phyloP scores from a whole-genome alignment of 768 basidiomycete species.

The Heimioporus sp. region DNA sequence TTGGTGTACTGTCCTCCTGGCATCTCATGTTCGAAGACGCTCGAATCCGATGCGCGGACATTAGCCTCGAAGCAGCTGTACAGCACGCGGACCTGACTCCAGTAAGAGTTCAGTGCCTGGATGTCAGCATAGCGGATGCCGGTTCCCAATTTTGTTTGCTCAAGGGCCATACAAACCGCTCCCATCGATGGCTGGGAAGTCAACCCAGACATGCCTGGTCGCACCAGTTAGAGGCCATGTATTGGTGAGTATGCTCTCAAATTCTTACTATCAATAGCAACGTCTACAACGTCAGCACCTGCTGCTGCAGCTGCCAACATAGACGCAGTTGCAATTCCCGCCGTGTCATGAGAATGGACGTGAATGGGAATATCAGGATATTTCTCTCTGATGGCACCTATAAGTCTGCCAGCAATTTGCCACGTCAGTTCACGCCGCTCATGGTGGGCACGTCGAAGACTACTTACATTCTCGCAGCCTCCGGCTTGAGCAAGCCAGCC shows the following conservation, averaged over 20 bases:
- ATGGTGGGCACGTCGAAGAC: not conserved
- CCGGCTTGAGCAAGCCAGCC: constrained; percentile 95
- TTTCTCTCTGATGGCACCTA: constrained; percentile 92
- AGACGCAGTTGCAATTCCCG: constrained; percentile 95
- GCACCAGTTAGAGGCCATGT: constrained; percentile 12
- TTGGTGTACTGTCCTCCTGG: constrained; percentile 96
- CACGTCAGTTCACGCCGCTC: not conserved
- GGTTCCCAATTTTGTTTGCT: constrained; percentile 91
- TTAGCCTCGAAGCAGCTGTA: constrained; percentile 99
- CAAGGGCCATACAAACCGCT: constrained; percentile 90
- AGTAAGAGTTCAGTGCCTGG: constrained; percentile 95
- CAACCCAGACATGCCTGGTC: constrained; percentile 91
- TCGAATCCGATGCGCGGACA: constrained; percentile 94
- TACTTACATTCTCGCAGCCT: constrained; percentile 84
- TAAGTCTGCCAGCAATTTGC: constrained; percentile 52
- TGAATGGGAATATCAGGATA: constrained; percentile 98
- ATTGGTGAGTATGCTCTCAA: not conserved
- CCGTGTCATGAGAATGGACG: constrained; percentile 99
- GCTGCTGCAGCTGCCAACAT: constrained; percentile 96
- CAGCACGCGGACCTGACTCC: constrained; percentile 94
- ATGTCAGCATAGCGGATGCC: constrained; percentile 97
- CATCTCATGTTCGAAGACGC: constrained; percentile 99
- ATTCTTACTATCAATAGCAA: constrained; percentile 92
- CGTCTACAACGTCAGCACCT: constrained; percentile 97
- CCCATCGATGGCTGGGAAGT: constrained; percentile 99